Conservation (phyloP, 129 eudicot genomes). For the Mikania micrantha region DNA sequence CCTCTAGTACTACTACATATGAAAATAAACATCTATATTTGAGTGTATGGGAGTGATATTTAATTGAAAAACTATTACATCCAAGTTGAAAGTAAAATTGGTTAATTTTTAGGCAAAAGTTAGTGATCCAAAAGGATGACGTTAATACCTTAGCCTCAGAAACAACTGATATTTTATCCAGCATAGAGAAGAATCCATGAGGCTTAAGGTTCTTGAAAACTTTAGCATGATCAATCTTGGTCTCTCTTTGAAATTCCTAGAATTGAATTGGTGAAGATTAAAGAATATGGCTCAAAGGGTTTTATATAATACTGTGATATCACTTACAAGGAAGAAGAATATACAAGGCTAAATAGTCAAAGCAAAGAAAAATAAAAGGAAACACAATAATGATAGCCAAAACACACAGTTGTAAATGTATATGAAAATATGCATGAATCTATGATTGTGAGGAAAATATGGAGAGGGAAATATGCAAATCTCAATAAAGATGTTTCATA, state of each 20-base stretch:
- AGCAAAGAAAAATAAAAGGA: too few relatives aligned
- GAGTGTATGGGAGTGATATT: background rate
- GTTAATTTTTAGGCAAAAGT: conserved; percentile 2
- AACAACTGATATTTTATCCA: conserved; percentile 30
- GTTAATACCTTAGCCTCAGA: conserved; percentile 36
- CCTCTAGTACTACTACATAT: background rate
- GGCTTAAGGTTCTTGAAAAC: conserved; percentile 11
- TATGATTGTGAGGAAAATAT: too few relatives aligned
- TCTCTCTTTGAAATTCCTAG: conserved; percentile 28
- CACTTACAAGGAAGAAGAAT: too few relatives aligned
- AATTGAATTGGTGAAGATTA: conserved; percentile 1
- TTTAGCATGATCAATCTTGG: conserved; percentile 20
- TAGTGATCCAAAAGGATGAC: too few relatives aligned
- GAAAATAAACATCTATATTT: background rate
- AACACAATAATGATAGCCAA: too few relatives aligned
- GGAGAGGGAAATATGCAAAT: too few relatives aligned
- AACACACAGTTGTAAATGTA: too few relatives aligned
- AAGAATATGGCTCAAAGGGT: too few relatives aligned
- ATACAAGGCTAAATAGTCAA: too few relatives aligned
- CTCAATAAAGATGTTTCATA: too few relatives aligned
- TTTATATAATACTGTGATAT: too few relatives aligned
- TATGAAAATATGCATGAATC: too few relatives aligned
- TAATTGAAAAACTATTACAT: background rate
- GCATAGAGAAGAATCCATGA: conserved; percentile 35
- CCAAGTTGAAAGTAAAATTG: background rate